These are phyloP conservation scores for Cyclocybe cylindracea DNA, from an alignment of 768 basidiomycete genomes.

Conservation along the genomic window DNA sequence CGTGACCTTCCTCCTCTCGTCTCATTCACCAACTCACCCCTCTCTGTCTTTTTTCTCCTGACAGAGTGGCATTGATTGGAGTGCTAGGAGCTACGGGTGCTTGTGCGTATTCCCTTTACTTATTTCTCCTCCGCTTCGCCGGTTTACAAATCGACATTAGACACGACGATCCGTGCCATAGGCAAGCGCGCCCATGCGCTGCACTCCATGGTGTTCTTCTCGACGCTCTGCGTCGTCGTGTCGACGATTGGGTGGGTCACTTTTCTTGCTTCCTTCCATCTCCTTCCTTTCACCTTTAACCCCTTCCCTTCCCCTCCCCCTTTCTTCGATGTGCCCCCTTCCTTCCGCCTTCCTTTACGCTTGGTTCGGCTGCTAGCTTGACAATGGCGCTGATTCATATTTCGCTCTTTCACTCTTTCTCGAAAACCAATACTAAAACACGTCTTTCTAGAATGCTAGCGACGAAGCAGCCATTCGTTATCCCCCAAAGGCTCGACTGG, in stretches of 20 bases:
- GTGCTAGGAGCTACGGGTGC: slow-evolving; percentile 68
- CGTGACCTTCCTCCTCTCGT: slow-evolving; percentile 10
- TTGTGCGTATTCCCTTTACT: slow-evolving; percentile 43
- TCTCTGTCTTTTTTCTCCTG: background rate
- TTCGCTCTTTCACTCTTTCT: background rate
- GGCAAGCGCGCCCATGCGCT: slow-evolving; percentile 76
- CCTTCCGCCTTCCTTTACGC: too few species aligned
- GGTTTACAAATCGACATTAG: slow-evolving; percentile 16
- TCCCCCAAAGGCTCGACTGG: slow-evolving; percentile 50
- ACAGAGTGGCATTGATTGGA: slow-evolving; percentile 63
- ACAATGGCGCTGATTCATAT: background rate
- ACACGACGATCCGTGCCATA: slow-evolving; percentile 56
- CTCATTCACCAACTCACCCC: background rate
- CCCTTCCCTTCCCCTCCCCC: too few species aligned
- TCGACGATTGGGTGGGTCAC: slow-evolving; percentile 33
- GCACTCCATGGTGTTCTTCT: slow-evolving; percentile 71
- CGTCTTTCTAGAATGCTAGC: slow-evolving; percentile 40
- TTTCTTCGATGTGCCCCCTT: too few species aligned
- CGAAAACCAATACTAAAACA: background rate
- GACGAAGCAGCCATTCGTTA: slow-evolving; percentile 38
- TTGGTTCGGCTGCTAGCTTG: too few species aligned
- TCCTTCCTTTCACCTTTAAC: background rate
- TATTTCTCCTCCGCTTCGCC: background rate
- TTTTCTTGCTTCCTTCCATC: background rate
- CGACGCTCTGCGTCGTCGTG: slow-evolving; percentile 50